phyloP scores from a whole-genome alignment of 345 rosid genomes.

The Kernera saxatilis region DNA sequence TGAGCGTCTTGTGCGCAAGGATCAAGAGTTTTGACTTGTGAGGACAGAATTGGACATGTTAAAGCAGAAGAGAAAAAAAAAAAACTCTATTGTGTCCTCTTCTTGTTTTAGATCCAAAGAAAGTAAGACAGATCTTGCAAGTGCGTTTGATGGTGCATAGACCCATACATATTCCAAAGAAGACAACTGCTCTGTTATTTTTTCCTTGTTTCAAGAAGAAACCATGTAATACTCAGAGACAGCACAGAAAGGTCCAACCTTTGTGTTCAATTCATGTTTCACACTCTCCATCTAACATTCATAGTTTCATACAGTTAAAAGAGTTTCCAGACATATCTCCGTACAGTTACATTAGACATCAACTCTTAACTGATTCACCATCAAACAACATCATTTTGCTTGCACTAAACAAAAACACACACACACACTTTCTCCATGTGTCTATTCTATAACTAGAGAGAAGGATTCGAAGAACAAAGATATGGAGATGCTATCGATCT shows the following conservation, averaged over 20 bases:
- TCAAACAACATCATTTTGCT: not conserved
- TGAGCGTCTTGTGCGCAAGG: slow-evolving; percentile 62
- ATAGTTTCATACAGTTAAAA: slow-evolving; percentile 1
- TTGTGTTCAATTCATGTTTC: slow-evolving; percentile 4
- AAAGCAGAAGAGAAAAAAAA: not conserved
- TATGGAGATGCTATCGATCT: not conserved
- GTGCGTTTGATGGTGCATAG: not conserved
- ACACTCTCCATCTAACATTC: not conserved
- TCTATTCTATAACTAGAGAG: not conserved
- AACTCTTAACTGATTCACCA: not conserved
- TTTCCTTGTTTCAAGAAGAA: slow-evolving; percentile 2
- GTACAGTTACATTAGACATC: not conserved
- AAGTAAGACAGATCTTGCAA: slow-evolving; percentile 11
- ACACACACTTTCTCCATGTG: not conserved
- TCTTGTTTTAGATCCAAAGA: slow-evolving; percentile 9
- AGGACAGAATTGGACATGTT: not conserved
- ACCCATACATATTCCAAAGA: not conserved
- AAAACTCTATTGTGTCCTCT: not conserved
- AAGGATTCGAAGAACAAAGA: not conserved
- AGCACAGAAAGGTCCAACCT: slow-evolving; percentile 4
- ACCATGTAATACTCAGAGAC: slow-evolving; percentile 10
- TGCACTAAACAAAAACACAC: not conserved
- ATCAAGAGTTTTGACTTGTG: slow-evolving; percentile 10
- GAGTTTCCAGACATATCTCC: not conserved
- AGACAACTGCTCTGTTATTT: not conserved